Base-by-base conservation (phyloP, 768 basidiomycete genomes). In the Hirschioporus abietinus region DNA sequence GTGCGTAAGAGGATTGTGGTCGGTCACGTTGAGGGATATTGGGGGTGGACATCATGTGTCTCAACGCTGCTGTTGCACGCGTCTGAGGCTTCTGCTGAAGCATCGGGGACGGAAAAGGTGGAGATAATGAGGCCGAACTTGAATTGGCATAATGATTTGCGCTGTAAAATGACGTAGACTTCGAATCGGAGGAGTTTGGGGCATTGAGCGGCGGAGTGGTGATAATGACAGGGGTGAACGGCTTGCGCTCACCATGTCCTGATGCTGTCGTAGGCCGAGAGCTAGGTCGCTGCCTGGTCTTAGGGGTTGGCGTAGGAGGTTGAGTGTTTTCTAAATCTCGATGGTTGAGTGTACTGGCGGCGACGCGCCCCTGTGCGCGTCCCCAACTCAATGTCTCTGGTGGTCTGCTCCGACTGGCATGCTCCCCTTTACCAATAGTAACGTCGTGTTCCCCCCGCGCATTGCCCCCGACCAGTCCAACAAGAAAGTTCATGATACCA, bases 31-130 rank as follows among this genome's bases (percentile, higher is more conserved):
- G 72, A 26, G 73, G 75, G 34, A 84, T 82, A 67, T 80, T 79
- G 34, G 82, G 82, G 25, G 82, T 78, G 25, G 91, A 92, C 0
- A 84, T 84, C 81, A 93, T 91, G 73, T 92, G 90, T 35, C 90
- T 85, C 12, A 93, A 83, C 72, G 91, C 88, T 6, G 86, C 85
- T 4, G 42, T 52, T 20, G 42, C 42, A 6, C 42, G 42, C 12
- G 42, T 5, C 12, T 52, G 42, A 20, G 20, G 12, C 12, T 52
- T 52, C 12, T 15, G 42, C 4, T 52, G 42, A 52, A 20, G 42
- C 42, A 20, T 15, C 42, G 42, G 42, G 5, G 42, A 52, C 12
- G 42, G 12, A 3, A 20, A 20, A 12, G 42, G 42, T 10, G 42
- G 42, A 20, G 42, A 52, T 52, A 52, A 52, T 1, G 42, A 52